These are phyloP conservation scores for Sarocladium brachiariae DNA, from an alignment of 2,329 filamentous ascomycete species.

Conservation along the genomic window DNA sequence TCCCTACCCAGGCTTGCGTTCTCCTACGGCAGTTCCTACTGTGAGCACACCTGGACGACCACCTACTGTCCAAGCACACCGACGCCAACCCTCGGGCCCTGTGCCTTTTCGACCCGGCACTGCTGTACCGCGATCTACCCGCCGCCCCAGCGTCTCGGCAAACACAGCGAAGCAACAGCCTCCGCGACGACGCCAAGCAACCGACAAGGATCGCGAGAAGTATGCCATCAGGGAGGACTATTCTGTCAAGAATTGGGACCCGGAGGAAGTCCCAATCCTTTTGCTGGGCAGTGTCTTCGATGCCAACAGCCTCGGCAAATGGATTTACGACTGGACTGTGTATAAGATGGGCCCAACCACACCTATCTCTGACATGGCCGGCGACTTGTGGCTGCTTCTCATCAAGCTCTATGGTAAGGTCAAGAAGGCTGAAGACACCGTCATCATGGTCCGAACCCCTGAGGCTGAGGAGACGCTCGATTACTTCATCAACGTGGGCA, in stretches of 20 bases:
- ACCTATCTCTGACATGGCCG: slow-evolving; percentile 83
- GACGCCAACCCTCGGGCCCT: slow-evolving; percentile 41
- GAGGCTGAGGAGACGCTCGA: slow-evolving; percentile 63
- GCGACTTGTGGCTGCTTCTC: slow-evolving; percentile 89
- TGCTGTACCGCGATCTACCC: slow-evolving; percentile 34
- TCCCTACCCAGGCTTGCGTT: slow-evolving; percentile 8
- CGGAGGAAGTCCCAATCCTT: slow-evolving; percentile 86
- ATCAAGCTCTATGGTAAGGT: slow-evolving; percentile 93
- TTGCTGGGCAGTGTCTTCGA: slow-evolving; percentile 94
- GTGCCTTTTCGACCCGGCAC: slow-evolving; percentile 36
- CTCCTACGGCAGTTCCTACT: slow-evolving; percentile 2
- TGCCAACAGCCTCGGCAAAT: slow-evolving; percentile 94
- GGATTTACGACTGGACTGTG: slow-evolving; percentile 99
- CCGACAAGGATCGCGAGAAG: slow-evolving; percentile 51
- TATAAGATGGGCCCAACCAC: slow-evolving; percentile 77
- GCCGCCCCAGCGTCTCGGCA: slow-evolving; percentile 32
- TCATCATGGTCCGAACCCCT: slow-evolving; percentile 61
- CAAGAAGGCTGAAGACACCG: slow-evolving; percentile 77
- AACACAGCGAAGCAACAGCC: slow-evolving; percentile 15
- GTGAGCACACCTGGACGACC: slow-evolving; percentile 23
- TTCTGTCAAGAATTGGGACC: slow-evolving; percentile 98
- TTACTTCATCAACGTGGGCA: slow-evolving; percentile 71
- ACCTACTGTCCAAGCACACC: slow-evolving; percentile 35
- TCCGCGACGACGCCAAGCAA: slow-evolving; percentile 32
- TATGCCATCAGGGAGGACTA: slow-evolving; percentile 83